Percentiles rank a stretch among this genome's conserved stretches.
These are phyloP conservation scores for Staphylotrichum tortipilum DNA, from an alignment of 495 filamentous ascomycete genomes.

Conservation along the genomic window DNA sequence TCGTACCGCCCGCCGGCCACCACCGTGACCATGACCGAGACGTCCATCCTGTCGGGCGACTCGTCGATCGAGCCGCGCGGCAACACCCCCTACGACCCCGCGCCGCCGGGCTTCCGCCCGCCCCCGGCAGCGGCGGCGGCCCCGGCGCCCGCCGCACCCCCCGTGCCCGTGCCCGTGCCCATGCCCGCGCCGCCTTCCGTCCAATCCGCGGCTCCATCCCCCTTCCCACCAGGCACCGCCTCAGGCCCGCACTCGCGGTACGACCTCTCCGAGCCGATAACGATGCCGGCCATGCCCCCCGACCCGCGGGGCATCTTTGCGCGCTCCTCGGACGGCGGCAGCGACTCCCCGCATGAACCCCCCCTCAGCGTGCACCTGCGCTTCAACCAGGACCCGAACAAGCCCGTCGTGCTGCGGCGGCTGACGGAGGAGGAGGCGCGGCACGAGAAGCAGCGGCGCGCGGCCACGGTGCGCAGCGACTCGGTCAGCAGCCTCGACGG, in stretches of 20 bases:
- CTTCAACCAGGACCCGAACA: constrained; percentile 61
- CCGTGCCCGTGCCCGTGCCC: constrained; percentile 4
- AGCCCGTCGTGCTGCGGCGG: constrained; percentile 72
- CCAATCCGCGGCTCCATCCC: constrained; percentile 22
- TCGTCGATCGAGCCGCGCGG: constrained; percentile 31
- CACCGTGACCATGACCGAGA: constrained; percentile 20
- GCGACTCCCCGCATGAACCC: constrained; percentile 27
- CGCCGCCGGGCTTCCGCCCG: constrained; percentile 12
- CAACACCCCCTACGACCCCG: constrained; percentile 23
- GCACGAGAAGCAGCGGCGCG: constrained; percentile 15
- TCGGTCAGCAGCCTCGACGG: constrained; percentile 43
- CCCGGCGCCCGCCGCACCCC: constrained; percentile 7
- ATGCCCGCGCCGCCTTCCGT: constrained; percentile 34
- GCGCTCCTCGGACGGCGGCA: constrained; percentile 42
- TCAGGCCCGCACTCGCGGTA: constrained; percentile 28
- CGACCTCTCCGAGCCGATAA: constrained; percentile 24
- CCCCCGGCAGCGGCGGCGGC: background rate
- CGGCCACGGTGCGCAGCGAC: constrained; percentile 17
- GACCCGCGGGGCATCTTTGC: constrained; percentile 52
- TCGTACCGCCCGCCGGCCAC: constrained; percentile 26
- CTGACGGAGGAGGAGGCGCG: constrained; percentile 74
- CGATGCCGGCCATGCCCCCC: constrained; percentile 44
- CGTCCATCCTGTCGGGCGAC: constrained; percentile 29
- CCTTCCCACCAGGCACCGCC: constrained; percentile 17
- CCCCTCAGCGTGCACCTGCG: constrained; percentile 74